Evolutionary conservation across 2,329 filamentous ascomycete genomes (phyloP), one percentile per base, ranked within the genome.

Genomic region (Bisporella sp.): DNA sequence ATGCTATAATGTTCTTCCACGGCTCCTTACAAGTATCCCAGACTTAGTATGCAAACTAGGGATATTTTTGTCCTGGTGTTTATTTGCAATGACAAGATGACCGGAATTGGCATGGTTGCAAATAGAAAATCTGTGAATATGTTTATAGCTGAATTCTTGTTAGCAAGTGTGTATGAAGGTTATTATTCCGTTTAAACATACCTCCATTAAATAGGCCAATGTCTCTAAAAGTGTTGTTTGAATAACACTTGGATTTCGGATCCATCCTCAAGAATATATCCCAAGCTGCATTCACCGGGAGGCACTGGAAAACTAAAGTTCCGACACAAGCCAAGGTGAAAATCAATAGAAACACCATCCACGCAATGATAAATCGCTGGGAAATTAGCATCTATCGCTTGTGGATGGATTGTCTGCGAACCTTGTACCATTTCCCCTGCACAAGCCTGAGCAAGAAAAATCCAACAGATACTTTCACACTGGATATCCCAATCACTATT

Each of bases 221-320:
- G 12, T 29, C 2, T 1, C 1, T 31, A 32, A 35, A 55, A 69
- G 29, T 54, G 60, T 5, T 63, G 60, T 8, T 54, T 43, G 8
- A 49, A 40, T 48, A 47, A 39, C 5, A 53, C 13, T 61, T 61
- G 1, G 68, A n/a, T 28, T 5, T 28, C 31, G 5, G n/a, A 12
- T 8, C 50, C 1, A 54, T 50, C 60, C 59, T 12, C 59, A 61
- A 57, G 48, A 21, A 21, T 2, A 21, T 21, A 21, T 74, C 63
- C 75, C 75, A 78, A 0, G 68, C 66, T 9, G 73, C 73, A 21
- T 57, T 45, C 4, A 76, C 62, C 0, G 74, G 73, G n/a, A 67
- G 49, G 54, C 75, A 78, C 52, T 73, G 68, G 54, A 76, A 74
- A 29, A 77, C 67, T 12, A 76, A 56, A 4, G 73, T 74, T 6